Percentiles rank a stretch among this genome's conserved stretches.
Conservation (phyloP, 2,329 filamentous ascomycete species). For the Cladophialophora yegresii region DNA sequence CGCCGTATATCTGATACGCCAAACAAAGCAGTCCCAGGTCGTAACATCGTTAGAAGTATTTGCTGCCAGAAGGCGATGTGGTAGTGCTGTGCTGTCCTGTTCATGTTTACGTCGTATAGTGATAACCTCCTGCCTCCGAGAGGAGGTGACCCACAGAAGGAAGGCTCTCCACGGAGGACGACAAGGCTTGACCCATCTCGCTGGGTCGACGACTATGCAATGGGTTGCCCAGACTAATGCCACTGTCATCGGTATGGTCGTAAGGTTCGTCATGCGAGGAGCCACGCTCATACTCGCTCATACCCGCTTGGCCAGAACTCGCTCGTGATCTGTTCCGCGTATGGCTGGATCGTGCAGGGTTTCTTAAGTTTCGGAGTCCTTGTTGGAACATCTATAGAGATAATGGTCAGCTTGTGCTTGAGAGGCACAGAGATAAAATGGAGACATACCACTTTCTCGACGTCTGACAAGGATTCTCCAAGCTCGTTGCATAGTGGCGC, state of each 20-base stretch:
- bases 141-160: constrained; percentile 25
- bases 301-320: constrained; percentile 26
- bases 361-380: constrained; percentile 62
- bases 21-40: constrained; percentile 7
- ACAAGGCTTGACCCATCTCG: constrained; percentile 15
- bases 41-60: constrained; percentile 13
- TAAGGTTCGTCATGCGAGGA: constrained; percentile 18
- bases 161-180: constrained; percentile 21
- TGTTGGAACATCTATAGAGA: constrained; percentile 60
- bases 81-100: not conserved
- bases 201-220: constrained; percentile 31
- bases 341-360: constrained; percentile 24
- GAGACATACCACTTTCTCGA: constrained; percentile 76
- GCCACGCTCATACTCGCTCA: constrained; percentile 23
- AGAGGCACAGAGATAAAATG: not conserved
- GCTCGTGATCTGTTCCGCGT: constrained; percentile 25
- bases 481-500: constrained; percentile 65
- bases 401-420: not conserved
- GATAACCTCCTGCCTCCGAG: constrained; percentile 20
- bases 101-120: constrained; percentile 16
- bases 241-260: constrained; percentile 37
- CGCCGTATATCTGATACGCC: constrained; percentile 8
- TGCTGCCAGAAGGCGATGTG: not conserved
- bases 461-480: constrained; percentile 62
- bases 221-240: constrained; percentile 26